Base-by-base conservation (phyloP, 1,139 yeast species). In the Debaryomyces sp. region DNA sequence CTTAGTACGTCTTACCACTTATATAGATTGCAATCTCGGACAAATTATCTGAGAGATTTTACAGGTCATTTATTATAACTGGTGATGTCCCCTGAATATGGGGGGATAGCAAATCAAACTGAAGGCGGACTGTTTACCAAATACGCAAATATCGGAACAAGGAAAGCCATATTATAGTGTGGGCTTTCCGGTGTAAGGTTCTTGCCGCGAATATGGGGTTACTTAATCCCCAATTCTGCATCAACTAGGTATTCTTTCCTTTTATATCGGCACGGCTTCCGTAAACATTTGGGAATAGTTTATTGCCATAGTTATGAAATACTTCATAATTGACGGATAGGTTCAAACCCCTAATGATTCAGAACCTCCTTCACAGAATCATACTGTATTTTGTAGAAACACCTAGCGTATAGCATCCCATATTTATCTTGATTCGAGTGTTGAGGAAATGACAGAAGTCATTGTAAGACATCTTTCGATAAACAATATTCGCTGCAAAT, bases 21-120 rank as follows among this genome's bases (percentile, higher is more conserved):
- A 32, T 32, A 26, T 36, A 22, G 17, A 18, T 41, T 41, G 36
- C 36, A 41, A 41, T 41, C 43, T 41, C 43, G 43, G 43, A 32
- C 43, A 30, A 30, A 41, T 41, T 41, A 41, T 41, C 36, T 27
- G 42, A 27, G 29, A 29, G 33, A 30, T 41, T 17, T 15, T 22
- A 30, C 29, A 12, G 42, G 42, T 41, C 43, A 41, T 41, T 41
- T 29, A 41, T 41, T 41, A 26, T 23, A 21, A 17, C 12, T 32
- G 18, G 12, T 9, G 18, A 9, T 32, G 21, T 32, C n/a, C 18
- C 35, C 30, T 3, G 30, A 12, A 27, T 10, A 27, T 27, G 30
- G n/a, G n/a, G 30, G 6, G 8, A 27, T 27, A 27, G 30, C 30
- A 27, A 27, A 27, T 27, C 12, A 13, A 8, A 32, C 12, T 32